Evolutionary conservation across 257 asterid species (phyloP), one percentile per base, ranked within the genome.

Genomic region (Rauvolfia tetraphylla): DNA sequence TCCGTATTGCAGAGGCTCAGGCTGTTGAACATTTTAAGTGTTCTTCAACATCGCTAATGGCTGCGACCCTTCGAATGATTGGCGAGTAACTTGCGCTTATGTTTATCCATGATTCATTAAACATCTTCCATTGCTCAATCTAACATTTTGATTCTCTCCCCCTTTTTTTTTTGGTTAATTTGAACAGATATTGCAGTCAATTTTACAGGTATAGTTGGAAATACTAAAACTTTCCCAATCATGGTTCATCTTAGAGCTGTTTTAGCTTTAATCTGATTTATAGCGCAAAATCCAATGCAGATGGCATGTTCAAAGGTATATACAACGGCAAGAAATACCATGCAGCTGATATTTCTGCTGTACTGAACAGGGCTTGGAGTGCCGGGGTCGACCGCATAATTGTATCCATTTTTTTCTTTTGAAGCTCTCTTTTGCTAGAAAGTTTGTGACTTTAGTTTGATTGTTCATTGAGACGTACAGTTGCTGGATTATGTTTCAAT

Each of bases 311-410:
- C 76, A 89, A 83, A 88, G 99, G 99, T 79, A 79, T 90, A 73
- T 95, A 95, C 91, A 90, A 95, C 74, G 98, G 99, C 75, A 95
- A 95, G 86, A 96, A 89, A 61, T 84, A 84, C 79, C 99, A 95
- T 70, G 88, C 76, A 15, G 87, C 97, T 56, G 99, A 95, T 81
- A 90, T 95, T 81, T 81, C 89, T 77, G 76, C 97, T 44, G 98
- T 95, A 68, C 88, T 95, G 72, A 84, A 77, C 84, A 89, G 99
- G 88, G 99, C 99, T 76, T 95, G 99, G 98, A 82, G 81, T 79
- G 93, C 99, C 39, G 98, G 99, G 46, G 96, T 92, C 62, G 96
- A 95, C 74, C 90, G 98, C 78, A 91, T 95, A 44, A 89, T 95
- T 39, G 99, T 95, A 84, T 77, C 44, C 3, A 25, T 71, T 31